Conservation (phyloP, 2,329 filamentous ascomycete genomes). For the Paraphaeosphaeria minitans region DNA sequence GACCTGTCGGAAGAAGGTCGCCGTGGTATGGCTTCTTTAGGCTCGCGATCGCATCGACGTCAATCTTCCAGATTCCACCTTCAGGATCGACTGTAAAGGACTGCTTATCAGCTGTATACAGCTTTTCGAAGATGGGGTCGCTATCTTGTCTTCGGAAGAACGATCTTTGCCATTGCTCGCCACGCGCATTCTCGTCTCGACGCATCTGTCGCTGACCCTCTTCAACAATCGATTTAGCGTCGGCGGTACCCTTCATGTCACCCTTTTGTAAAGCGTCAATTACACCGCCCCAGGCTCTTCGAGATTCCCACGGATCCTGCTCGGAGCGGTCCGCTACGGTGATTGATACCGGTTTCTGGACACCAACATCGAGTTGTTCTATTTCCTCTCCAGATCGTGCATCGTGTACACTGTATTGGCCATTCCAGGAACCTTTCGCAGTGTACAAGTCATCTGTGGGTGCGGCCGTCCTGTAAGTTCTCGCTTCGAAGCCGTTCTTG, state of each 20-base stretch:
- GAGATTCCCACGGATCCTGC: slow-evolving; percentile 54
- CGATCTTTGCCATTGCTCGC: slow-evolving; percentile 45
- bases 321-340: slow-evolving; percentile 37
- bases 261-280: slow-evolving; percentile 46
- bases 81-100: slow-evolving; percentile 30
- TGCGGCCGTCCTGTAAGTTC: slow-evolving; percentile 43
- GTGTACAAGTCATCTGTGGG: slow-evolving; percentile 44
- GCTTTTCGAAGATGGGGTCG: slow-evolving; percentile 33
- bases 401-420: slow-evolving; percentile 47
- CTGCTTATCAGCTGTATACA: slow-evolving; percentile 25
- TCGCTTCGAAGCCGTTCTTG: slow-evolving; percentile 51
- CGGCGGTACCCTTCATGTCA: slow-evolving; percentile 47
- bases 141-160: slow-evolving; percentile 47
- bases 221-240: slow-evolving; percentile 41
- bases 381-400: slow-evolving; percentile 37
- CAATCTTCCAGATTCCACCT: slow-evolving; percentile 42
- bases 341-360: slow-evolving; percentile 26
- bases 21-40: slow-evolving; percentile 38
- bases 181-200: slow-evolving; percentile 43
- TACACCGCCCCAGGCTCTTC: slow-evolving; percentile 51
- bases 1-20: slow-evolving; percentile 32
- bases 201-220: slow-evolving; percentile 51
- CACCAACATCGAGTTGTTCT: slow-evolving; percentile 44
- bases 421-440: slow-evolving; percentile 51
- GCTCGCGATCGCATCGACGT: slow-evolving; percentile 28